Base-by-base conservation (phyloP, 805 yeast species). In the Cyberlindnera veronae region DNA sequence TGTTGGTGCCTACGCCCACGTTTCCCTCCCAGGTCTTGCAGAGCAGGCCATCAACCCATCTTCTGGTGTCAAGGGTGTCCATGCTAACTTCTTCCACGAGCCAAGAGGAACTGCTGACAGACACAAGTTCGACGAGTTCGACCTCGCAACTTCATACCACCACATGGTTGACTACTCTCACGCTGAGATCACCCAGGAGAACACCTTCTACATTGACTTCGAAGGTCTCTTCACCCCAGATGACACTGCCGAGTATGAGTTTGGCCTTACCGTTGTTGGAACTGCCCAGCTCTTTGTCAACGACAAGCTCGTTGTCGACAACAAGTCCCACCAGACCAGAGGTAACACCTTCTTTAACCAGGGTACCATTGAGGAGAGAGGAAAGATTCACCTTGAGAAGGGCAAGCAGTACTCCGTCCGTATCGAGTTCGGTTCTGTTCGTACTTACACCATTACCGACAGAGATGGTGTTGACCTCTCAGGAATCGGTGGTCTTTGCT, bases 331-430 rank as follows among this genome's bases (percentile, higher is more conserved):
- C 20, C 83, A 78, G 60, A 57, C 37, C 8, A 54, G 51, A 21
- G 84, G 81, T 11, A 61, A 62, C 26, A 66, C 70, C 2, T 77
- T 74, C 60, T 74, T 72, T 57, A 77, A 75, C n/a, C 55, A 61
- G 51, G 83, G 80, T 27, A 69, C 83, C 10, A 50, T 64, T 17
- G 82, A 77, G 53, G 73, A 61, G 44, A 55, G 45, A 4, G 68
- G 68, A 3, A 44, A 53, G 4, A 48, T 68, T 23, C 31, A 48
- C 4, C 59, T 75, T 39, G 63, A 60, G 31, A 66, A 62, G 43
- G 81, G 80, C 4, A 51, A 60, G 28, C 39, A 51, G 21, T 75
- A 77, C 60, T 58, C 64, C 17, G 42, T 74, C 41, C 63, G 56
- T 39, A 65, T 75, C 31, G 73, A 69, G 49, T 76, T 66, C 50